Percentiles rank a stretch among this genome's conserved stretches.
These are phyloP conservation scores for Nidularia pulvinata DNA, from an alignment of 768 basidiomycete species.

Conservation along the genomic window DNA sequence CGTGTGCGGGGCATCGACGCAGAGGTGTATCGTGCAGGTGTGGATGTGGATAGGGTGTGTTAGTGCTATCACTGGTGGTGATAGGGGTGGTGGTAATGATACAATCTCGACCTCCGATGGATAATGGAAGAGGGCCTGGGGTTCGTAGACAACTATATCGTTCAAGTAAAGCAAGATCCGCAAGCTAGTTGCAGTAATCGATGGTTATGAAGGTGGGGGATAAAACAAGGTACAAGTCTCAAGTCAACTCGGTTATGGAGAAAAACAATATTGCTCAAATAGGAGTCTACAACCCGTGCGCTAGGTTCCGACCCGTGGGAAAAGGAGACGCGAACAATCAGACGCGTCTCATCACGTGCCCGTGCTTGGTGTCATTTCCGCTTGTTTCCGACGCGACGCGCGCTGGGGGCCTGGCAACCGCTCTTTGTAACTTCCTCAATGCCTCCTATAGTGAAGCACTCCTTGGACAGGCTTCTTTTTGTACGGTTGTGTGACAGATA, in stretches of 20 bases:
- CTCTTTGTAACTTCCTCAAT: too few species aligned
- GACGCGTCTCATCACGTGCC: not conserved
- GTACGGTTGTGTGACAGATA: too few species aligned
- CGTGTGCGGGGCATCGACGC: conserved; percentile 21
- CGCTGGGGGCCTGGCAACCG: too few species aligned
- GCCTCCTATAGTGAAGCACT: too few species aligned
- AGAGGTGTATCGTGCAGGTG: not conserved
- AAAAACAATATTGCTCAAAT: not conserved
- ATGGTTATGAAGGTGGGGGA: not conserved
- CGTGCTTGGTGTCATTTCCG: too few species aligned
- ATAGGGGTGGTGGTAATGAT: not conserved
- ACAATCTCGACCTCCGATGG: not conserved
- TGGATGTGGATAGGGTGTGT: not conserved
- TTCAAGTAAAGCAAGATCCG: not conserved
- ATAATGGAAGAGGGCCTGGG: not conserved
- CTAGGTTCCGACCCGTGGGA: not conserved
- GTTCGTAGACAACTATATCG: not conserved
- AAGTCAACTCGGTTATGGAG: not conserved
- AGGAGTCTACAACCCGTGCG: not conserved
- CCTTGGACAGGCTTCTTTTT: too few species aligned
- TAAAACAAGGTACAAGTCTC: not conserved
- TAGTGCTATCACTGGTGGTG: not conserved
- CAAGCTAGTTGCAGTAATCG: not conserved
- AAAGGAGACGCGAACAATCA: not conserved
- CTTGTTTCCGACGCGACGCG: too few species aligned